Base-by-base conservation (phyloP, 2,329 filamentous ascomycete species). In the Alternaria viburni region DNA sequence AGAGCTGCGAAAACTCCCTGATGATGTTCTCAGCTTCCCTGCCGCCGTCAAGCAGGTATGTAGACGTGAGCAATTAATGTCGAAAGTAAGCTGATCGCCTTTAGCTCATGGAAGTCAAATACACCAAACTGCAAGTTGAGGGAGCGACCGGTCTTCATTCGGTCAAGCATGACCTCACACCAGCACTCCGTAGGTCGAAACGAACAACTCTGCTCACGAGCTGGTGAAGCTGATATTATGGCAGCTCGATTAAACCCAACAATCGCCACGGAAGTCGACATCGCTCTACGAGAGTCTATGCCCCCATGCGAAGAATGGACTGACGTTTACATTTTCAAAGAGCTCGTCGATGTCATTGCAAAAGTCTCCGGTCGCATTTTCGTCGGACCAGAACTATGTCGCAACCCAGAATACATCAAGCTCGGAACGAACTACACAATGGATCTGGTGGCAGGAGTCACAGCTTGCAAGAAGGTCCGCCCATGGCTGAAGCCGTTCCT, bases 301-400 rank as follows among this genome's bases (percentile, higher is more conserved):
- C 73, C 75, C 1, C 55, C 68, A 6, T 77, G 74, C 52, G 57
- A 75, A 3, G 73, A 78, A 17, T 80, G 77, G 77, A 77, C 75
- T 1, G 60, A 73, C 21, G 66, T 79, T 6, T 60, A 55, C 17
- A 74, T 79, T 26, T 73, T 76, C 57, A 61, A 63, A 23, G 70
- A 61, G 17, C 59, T 79, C n/a, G 69, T 74, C 21, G 68, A 72
- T 25, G 71, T 80, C 32, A 67, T 80, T 12, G 75, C 79, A 19
- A 76, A 74, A 44, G 74, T 77, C 13, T 76, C 77, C 6, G 78
- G 76, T 6, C 68, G 71, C 5, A 60, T 80, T 2, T 79, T 80
- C 23, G 72, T 80, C 9, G 79, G 78, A 6, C 62, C 72, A 15
- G 74, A 76, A 3, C 64, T 77, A 12, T 75, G 71, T 23, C 65